phyloP scores from a whole-genome alignment of 208 protist genomes.

The Wallacemonas sp. region DNA sequence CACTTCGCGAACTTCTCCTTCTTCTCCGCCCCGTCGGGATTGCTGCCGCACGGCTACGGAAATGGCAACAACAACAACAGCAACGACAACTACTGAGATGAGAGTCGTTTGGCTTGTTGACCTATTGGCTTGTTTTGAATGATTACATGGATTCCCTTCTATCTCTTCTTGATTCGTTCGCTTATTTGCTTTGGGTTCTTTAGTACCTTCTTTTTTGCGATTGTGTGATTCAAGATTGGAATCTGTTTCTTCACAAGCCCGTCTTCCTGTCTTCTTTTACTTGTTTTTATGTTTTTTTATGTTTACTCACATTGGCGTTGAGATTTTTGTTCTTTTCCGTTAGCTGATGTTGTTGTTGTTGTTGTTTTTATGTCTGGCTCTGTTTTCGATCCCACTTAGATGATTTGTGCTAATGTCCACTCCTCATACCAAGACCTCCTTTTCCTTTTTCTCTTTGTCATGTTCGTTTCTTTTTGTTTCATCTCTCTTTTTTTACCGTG shows the following conservation, averaged over 20 bases:
- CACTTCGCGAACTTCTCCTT: constrained; percentile 30
- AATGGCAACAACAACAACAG: background rate
- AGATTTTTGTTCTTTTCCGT: background rate
- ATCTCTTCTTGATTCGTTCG: constrained; percentile 1
- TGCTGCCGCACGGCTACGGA: constrained; percentile 2
- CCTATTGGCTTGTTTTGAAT: too few species aligned
- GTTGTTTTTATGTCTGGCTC: background rate
- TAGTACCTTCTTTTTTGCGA: background rate
- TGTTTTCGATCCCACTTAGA: background rate
- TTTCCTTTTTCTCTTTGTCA: too few species aligned
- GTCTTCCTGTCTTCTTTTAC: constrained; percentile 9
- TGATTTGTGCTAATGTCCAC: background rate
- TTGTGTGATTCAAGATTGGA: too few species aligned
- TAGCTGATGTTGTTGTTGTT: too few species aligned
- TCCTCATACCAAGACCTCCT: too few species aligned
- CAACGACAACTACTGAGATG: background rate
- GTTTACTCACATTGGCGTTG: background rate
- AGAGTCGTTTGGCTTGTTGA: too few species aligned
- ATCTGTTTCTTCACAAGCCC: background rate
- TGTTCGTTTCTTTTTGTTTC: too few species aligned
- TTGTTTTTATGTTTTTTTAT: constrained; percentile 1
- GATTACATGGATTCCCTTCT: too few species aligned
- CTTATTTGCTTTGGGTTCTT: constrained; percentile 9
- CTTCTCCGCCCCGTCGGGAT: constrained; percentile 4
- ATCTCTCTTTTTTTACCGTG: too few species aligned